Conservation (phyloP, 495 filamentous ascomycete species). For the Penicilliopsis zonata region DNA sequence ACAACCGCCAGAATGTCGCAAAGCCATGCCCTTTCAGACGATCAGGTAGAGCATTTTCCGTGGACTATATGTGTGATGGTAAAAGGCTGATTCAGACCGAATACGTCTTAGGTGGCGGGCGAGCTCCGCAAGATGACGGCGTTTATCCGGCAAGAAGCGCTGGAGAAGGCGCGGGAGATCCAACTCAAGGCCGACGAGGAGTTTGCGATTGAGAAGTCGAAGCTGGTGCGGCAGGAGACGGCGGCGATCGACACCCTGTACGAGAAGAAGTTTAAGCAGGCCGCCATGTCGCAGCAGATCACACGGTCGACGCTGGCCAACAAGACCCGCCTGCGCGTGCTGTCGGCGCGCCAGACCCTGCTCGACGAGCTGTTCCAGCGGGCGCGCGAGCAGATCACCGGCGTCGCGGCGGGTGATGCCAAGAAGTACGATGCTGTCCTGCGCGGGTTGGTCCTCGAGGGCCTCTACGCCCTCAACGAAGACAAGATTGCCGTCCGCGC, state of each 20-base stretch:
- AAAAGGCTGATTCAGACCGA: too few species aligned
- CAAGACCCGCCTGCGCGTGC: constrained; percentile 81
- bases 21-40: constrained; percentile 88
- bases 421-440: constrained; percentile 61
- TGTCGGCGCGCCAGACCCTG: constrained; percentile 75
- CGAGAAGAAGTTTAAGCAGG: constrained; percentile 97
- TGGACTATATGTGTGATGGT: too few species aligned
- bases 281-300: constrained; percentile 94
- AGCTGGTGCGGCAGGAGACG: constrained; percentile 91
- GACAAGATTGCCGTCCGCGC: constrained; percentile 56
- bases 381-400: constrained; percentile 52
- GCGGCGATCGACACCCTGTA: constrained; percentile 81
- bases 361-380: constrained; percentile 85
- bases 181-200: constrained; percentile 96
- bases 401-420: constrained; percentile 50
- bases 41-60: constrained; percentile 62
- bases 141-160: constrained; percentile 98
- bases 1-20: constrained; percentile 64
- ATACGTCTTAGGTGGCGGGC: constrained; percentile 59
- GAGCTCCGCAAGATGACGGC: constrained; percentile 99
- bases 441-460: constrained; percentile 77
- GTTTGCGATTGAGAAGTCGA: constrained; percentile 95
- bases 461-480: constrained; percentile 79
- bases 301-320: constrained; percentile 88
- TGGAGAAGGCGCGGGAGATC: constrained; percentile 94